Conservation (phyloP, 345 rosid species). For the Atalantia buxifolia region DNA sequence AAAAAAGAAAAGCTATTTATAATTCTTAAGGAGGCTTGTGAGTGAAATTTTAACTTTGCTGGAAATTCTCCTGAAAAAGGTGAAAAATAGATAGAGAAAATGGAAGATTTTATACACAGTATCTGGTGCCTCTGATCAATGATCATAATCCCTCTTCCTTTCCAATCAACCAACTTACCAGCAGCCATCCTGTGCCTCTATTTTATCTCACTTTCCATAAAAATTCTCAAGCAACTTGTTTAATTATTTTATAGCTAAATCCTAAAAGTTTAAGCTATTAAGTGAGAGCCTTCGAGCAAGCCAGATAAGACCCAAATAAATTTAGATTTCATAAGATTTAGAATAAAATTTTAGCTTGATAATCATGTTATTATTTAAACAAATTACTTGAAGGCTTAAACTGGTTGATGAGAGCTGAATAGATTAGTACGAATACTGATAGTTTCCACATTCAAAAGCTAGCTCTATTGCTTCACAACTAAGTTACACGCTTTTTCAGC, state of each 20-base stretch:
- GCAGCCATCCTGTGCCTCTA: neutral
- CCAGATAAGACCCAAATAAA: neutral
- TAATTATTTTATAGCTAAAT: neutral
- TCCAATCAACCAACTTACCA: slow-evolving; percentile 25
- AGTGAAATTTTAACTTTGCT: neutral
- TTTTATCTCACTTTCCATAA: neutral
- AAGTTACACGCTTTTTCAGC: neutral
- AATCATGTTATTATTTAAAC: neutral
- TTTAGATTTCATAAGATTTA: neutral
- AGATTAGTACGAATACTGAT: too few relatives aligned
- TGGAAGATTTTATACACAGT: slow-evolving; percentile 15
- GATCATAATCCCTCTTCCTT: slow-evolving; percentile 12
- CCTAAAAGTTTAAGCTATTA: neutral
- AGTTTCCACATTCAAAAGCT: neutral
- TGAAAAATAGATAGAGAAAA: slow-evolving; percentile 1
- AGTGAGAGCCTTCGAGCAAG: neutral
- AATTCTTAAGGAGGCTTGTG: neutral
- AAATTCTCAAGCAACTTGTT: neutral
- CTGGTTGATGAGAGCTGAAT: too few relatives aligned
- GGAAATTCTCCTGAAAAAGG: slow-evolving; percentile 15
- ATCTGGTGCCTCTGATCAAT: slow-evolving; percentile 24
- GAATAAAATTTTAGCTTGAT: neutral
- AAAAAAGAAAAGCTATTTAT: neutral
- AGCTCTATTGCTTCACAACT: neutral
- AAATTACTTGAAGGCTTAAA: too few relatives aligned